Evolutionary conservation across 2,329 filamentous ascomycete genomes (phyloP).

Genomic region (Sphaerostilbella broomeana): DNA sequence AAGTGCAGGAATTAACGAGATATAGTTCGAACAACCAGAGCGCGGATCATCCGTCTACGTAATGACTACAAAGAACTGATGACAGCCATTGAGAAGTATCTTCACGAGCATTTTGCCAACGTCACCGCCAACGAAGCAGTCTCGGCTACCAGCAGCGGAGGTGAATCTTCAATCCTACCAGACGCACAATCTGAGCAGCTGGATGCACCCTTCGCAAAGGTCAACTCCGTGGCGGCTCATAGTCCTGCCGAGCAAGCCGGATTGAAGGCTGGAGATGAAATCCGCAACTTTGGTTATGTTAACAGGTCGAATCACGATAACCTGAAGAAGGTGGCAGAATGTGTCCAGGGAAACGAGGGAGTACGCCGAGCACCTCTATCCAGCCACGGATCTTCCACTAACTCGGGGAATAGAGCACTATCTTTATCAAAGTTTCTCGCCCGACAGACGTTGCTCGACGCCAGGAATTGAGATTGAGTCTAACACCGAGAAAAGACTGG

Average conservation of each 20-base stretch:
- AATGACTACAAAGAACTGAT: constrained; percentile 94
- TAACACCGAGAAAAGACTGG: constrained; percentile 77
- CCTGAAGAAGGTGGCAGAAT: constrained; percentile 78
- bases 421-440: constrained; percentile 62
- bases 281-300: constrained; percentile 79
- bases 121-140: constrained; percentile 46
- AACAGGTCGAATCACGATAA: constrained; percentile 81
- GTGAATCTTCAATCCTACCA: constrained; percentile 24
- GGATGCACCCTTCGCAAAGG: constrained; percentile 65
- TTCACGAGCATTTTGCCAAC: constrained; percentile 87
- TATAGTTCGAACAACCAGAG: constrained; percentile 85
- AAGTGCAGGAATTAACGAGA: constrained; percentile 13
- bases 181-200: constrained; percentile 23
- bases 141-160: constrained; percentile 15
- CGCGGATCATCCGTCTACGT: constrained; percentile 78
- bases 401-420: constrained; percentile 48
- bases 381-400: constrained; percentile 16
- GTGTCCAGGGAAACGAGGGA: constrained; percentile 82
- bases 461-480: constrained; percentile 59
- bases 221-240: constrained; percentile 71
- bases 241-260: constrained; percentile 83
- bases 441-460: constrained; percentile 34
- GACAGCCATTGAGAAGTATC: constrained; percentile 69
- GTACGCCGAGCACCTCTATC: constrained; percentile 50
- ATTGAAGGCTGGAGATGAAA: constrained; percentile 69